Conservation (phyloP, 2,329 filamentous ascomycete genomes). For the Alternaria metachromatica region DNA sequence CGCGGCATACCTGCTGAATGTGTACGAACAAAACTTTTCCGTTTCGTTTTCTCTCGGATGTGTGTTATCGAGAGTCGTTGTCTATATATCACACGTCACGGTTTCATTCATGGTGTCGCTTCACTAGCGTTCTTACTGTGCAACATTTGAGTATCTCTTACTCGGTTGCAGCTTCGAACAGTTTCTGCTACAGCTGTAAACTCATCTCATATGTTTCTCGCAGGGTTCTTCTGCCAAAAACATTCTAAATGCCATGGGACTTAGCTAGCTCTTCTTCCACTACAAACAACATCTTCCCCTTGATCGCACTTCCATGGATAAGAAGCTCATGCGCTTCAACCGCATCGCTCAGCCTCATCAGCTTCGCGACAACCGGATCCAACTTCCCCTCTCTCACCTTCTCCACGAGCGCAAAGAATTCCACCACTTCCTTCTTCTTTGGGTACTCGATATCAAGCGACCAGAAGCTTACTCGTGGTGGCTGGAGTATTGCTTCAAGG, state of each 20-base stretch:
- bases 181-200: too few relatives aligned
- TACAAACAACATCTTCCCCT: conserved; percentile 15
- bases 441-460: conserved; percentile 3
- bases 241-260: conserved; percentile 1
- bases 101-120: too few relatives aligned
- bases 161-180: too few relatives aligned
- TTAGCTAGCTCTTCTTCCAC: conserved; percentile 8
- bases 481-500: conserved; percentile 1
- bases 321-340: conserved; percentile 12
- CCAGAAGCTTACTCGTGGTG: conserved; percentile 8
- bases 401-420: conserved; percentile 8
- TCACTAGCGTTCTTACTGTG: too few relatives aligned
- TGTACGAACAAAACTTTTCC: too few relatives aligned
- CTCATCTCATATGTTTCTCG: too few relatives aligned
- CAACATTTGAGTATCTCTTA: too few relatives aligned
- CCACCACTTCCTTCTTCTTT: conserved; percentile 7
- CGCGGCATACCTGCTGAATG: too few relatives aligned
- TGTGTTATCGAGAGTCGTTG: too few relatives aligned
- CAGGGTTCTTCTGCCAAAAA: too few relatives aligned
- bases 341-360: conserved; percentile 9
- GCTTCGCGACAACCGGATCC: conserved; percentile 7
- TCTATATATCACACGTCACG: too few relatives aligned
- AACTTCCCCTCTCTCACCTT: conserved; percentile 12
- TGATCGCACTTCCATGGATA: conserved; percentile 6
- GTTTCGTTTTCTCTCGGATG: too few relatives aligned